Percentiles rank a stretch among this genome's conserved stretches.
Conservation (phyloP, 2,329 filamentous ascomycete species). For the Neofusicoccum sp. region DNA sequence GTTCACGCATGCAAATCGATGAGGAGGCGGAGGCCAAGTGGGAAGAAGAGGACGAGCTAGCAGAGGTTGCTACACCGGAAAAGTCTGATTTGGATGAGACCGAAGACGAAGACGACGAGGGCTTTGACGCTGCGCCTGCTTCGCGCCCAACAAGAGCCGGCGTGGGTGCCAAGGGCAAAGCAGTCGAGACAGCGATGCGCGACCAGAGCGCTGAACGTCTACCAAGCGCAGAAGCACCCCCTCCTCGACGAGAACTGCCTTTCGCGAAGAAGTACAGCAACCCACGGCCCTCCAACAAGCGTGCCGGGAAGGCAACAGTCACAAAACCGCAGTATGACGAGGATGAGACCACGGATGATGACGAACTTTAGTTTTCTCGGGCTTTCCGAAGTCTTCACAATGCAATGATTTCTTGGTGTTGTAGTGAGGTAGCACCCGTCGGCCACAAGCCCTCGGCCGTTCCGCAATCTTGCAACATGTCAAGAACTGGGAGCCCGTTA, state of each 20-base stretch:
- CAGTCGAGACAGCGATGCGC: slow-evolving; percentile 23
- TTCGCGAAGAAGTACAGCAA: slow-evolving; percentile 26
- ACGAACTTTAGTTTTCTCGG: slow-evolving; percentile 25
- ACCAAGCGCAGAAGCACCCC: slow-evolving; percentile 21
- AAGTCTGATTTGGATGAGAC: slow-evolving; percentile 31
- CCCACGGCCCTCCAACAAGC: not conserved
- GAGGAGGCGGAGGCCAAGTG: slow-evolving; percentile 29
- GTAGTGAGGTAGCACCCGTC: not conserved
- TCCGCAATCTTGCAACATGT: not conserved
- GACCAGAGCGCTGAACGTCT: slow-evolving; percentile 16
- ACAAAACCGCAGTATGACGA: slow-evolving; percentile 22
- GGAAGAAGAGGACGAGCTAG: slow-evolving; percentile 19
- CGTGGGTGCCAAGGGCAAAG: slow-evolving; percentile 19
- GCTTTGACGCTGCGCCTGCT: slow-evolving; percentile 2
- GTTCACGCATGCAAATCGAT: slow-evolving; percentile 26
- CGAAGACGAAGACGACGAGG: slow-evolving; percentile 30
- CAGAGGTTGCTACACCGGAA: slow-evolving; percentile 31
- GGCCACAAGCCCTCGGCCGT: not conserved
- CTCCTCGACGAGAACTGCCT: slow-evolving; percentile 37
- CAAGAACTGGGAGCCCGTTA: not conserved
- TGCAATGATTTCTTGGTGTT: not conserved
- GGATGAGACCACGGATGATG: slow-evolving; percentile 39
- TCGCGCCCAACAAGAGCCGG: not conserved
- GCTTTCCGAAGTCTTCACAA: no score
- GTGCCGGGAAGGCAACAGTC: not conserved